phyloP scores from a whole-genome alignment of 164 flowering plant species.

The Nymphaea colorata region DNA sequence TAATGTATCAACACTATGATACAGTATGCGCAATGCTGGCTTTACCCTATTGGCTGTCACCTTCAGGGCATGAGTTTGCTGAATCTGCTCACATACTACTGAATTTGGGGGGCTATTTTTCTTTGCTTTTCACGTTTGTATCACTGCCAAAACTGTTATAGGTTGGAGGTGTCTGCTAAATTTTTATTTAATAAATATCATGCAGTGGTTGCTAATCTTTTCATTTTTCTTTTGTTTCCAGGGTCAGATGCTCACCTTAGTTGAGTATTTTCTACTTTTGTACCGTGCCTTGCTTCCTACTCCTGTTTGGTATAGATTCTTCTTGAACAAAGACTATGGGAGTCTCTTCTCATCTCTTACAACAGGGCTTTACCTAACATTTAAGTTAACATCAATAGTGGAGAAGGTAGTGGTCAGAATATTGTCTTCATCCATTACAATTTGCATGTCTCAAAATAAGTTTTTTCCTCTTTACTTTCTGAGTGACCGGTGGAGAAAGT shows the following conservation, averaged over 20 bases:
- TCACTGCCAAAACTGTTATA: background rate
- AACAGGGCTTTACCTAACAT: conserved; percentile 91
- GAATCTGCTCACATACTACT: background rate
- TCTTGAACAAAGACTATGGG: conserved; percentile 96
- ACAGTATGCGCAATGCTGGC: too few relatives aligned
- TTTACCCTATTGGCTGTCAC: too few relatives aligned
- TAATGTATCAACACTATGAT: too few relatives aligned
- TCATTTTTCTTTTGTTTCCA: conserved; percentile 12
- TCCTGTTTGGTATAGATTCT: conserved; percentile 98
- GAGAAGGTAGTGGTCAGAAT: conserved; percentile 57
- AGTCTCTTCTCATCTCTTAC: conserved; percentile 97
- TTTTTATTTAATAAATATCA: too few relatives aligned
- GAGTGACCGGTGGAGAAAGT: too few relatives aligned
- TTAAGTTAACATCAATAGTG: conserved; percentile 92
- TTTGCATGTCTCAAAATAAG: too few relatives aligned
- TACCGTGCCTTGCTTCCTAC: conserved; percentile 94
- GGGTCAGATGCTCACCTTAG: conserved; percentile 96
- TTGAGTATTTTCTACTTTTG: conserved; percentile 79
- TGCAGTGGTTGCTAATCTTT: too few relatives aligned
- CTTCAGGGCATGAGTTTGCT: too few relatives aligned
- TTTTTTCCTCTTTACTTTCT: too few relatives aligned
- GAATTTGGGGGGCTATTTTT: background rate
- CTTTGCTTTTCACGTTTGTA: background rate
- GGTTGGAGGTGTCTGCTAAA: too few relatives aligned
- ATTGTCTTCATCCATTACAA: background rate